These are phyloP conservation scores for Curvularia sp. DNA, from an alignment of 2,329 filamentous ascomycete species.

Conservation along the genomic window DNA sequence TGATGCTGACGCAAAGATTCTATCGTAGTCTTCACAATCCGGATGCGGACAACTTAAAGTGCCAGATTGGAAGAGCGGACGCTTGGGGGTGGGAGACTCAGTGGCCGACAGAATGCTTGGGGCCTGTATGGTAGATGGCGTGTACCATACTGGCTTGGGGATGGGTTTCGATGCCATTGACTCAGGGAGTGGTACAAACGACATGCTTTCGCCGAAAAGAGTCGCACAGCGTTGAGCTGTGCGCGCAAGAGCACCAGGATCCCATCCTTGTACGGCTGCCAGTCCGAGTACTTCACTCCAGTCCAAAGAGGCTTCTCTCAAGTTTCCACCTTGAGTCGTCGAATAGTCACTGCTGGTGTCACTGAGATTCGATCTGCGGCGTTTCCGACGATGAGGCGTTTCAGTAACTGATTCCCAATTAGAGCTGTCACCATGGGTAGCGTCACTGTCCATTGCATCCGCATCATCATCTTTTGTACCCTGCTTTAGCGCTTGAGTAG, in stretches of 20 bases:
- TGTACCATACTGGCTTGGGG: slow-evolving; percentile 46
- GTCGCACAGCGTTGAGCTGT: slow-evolving; percentile 75
- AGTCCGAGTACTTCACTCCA: slow-evolving; percentile 87
- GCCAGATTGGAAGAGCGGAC: slow-evolving; percentile 38
- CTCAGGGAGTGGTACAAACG: slow-evolving; percentile 64
- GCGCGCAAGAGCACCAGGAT: slow-evolving; percentile 68
- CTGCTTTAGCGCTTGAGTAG: slow-evolving; percentile 2
- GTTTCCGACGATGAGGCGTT: slow-evolving; percentile 14
- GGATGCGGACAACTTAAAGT: slow-evolving; percentile 44
- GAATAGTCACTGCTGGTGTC: slow-evolving; percentile 18
- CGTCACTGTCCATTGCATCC: slow-evolving; percentile 10
- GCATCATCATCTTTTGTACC: background rate
- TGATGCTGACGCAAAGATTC: slow-evolving; percentile 36
- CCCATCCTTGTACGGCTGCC: slow-evolving; percentile 76
- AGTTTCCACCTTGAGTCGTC: slow-evolving; percentile 19
- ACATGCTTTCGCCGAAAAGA: slow-evolving; percentile 77
- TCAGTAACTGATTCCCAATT: slow-evolving; percentile 10
- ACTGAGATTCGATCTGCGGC: slow-evolving; percentile 23
- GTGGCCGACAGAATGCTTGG: slow-evolving; percentile 9
- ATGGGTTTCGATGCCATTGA: slow-evolving; percentile 30
- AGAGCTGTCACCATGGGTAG: slow-evolving; percentile 47
- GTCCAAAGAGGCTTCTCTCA: slow-evolving; percentile 55
- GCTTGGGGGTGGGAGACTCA: slow-evolving; percentile 18
- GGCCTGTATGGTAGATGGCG: slow-evolving; percentile 38
- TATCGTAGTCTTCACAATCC: slow-evolving; percentile 37